Evolutionary conservation across 1,139 yeast genomes (phyloP), one percentile per base, ranked within the genome.

Genomic region (Zygosaccharomyces sapae): DNA sequence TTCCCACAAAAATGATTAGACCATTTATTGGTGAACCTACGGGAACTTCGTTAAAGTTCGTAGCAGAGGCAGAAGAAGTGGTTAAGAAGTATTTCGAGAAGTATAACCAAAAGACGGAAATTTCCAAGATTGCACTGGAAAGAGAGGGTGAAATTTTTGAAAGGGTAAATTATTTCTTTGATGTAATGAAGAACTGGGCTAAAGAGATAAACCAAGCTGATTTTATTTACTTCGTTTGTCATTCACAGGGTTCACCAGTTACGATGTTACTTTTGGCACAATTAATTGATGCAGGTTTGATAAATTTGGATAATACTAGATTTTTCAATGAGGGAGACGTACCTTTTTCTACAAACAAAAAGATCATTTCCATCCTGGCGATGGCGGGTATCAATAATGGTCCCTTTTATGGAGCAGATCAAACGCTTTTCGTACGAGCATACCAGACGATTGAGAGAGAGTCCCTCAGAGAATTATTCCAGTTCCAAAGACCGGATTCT

Each of bases 351-450:
- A 70, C 74, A 0, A 67, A 68, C 16, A 65, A 65, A 30, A 81
- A 83, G 57, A 70, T 78, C 37, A 74, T 89, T 18, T 89, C 94
- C 0, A 71, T 92, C 20, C 69, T 92, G 43, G 94, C 92, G 1
- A 92, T 92, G 97, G 97, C 97, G 0, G 97, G 97, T 1, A 80
- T 89, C 24, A 88, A 89, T 56, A 80, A 87, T 60, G 98, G 98
- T 0, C 98, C 97, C 1, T 86, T 87, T 61, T 86, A 81, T 56
- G 97, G 97, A 0, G 79, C 80, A 53, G 97, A 92, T 63, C 89
- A 87, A 63, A 81, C 83, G 5, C 71, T 89, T 38, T 79, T 89
- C 55, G 83, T 90, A 70, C 77, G 89, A 54, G 97, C 97, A 0
- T 88, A 88, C 59, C 83, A 95, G 1, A 83, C 95, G 0, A 84